A percentile compares a stretch with the other conserved stretches of the same genome.
Conservation (phyloP, 2,329 filamentous ascomycete species). For the Cladophialophora bantiana region DNA sequence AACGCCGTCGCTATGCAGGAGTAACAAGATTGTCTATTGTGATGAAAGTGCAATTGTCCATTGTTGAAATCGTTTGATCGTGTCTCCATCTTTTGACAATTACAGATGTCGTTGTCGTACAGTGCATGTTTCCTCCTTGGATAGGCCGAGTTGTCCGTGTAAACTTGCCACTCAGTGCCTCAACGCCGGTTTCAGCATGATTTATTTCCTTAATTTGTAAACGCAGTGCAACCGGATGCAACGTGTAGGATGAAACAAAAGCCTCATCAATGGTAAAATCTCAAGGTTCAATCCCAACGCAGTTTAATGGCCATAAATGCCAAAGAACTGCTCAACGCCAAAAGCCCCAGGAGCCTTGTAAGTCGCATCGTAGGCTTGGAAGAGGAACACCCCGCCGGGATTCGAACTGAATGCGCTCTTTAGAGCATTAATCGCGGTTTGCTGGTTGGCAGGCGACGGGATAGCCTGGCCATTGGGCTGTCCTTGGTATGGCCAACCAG, state of each 20-base stretch:
- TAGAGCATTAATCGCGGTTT: conserved; percentile 69
- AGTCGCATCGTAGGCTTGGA: conserved; percentile 78
- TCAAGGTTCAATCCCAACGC: neutral
- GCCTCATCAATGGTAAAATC: neutral
- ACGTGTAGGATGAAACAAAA: conserved; percentile 10
- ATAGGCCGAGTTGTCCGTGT: neutral
- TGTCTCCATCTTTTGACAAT: neutral
- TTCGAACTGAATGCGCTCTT: conserved; percentile 63
- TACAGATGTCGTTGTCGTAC: conserved; percentile 1
- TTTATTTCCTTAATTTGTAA: conserved; percentile 8
- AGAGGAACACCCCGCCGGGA: conserved; percentile 67
- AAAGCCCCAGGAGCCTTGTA: conserved; percentile 79
- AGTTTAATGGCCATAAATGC: conserved; percentile 46
- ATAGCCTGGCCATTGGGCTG: conserved; percentile 70
- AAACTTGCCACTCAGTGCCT: conserved; percentile 2
- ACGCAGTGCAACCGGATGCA: conserved; percentile 13
- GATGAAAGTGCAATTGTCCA: conserved; percentile 5
- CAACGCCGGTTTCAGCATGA: neutral
- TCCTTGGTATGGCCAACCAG: conserved; percentile 81
- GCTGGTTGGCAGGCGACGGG: conserved; percentile 71
- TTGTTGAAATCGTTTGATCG: conserved; percentile 6
- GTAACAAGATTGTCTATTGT: neutral
- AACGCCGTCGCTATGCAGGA: conserved; percentile 30
- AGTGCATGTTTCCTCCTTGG: conserved; percentile 8
- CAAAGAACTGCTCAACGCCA: conserved; percentile 79